Base-by-base conservation (phyloP, 2,329 filamentous ascomycete species). In the Thermomyces lanuginosus region DNA sequence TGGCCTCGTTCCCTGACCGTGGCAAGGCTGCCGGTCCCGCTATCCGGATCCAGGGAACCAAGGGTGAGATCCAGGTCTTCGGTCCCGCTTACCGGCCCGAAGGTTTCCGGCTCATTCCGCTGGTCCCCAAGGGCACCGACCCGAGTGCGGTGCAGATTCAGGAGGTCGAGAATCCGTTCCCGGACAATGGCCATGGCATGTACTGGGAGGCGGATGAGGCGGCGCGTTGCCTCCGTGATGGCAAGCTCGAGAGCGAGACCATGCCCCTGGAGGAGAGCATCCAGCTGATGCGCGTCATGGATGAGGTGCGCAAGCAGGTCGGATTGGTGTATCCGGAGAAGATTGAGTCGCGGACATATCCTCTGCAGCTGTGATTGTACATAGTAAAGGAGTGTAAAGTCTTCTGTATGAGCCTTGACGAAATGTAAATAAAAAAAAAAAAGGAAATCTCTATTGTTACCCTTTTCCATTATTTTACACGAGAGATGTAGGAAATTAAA, bases 181-280 rank as follows among this genome's bases (percentile, higher is more conserved):
- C 70, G 15, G 65, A 61, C 8, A 54, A 61, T 39, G 81, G 80
- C 7, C 75, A 81, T 37, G 82, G 81, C 26, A 89, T 91, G 79
- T 89, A 81, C 56, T 86, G 76, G 76, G 77, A 84, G 50, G 80
- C 80, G 1, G 79, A 84, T 48, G 79, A 82, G 58, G 76, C 70
- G 37, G 79, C 75, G 15, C 63, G 73, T 23, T 80, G 76, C 38
- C 46, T 92, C 31, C 63, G 76, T 22, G 81, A 89, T 46, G 79
- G 81, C 12, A 72, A 71, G 54, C 66, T 74, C 43, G 75, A 92
- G 60, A 82, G 80, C 46, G 63, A 66, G 24, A 65, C 64, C 8
- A 56, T 89, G 52, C 70, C 74, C 11, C 69, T 70, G 60, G 64
- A 69, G 23, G 83, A 92, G 64, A 86, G 76, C 44, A 61, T 91